These are phyloP conservation scores for Fusarium buharicum DNA, from an alignment of 2,329 filamentous ascomycete species.

Conservation along the genomic window DNA sequence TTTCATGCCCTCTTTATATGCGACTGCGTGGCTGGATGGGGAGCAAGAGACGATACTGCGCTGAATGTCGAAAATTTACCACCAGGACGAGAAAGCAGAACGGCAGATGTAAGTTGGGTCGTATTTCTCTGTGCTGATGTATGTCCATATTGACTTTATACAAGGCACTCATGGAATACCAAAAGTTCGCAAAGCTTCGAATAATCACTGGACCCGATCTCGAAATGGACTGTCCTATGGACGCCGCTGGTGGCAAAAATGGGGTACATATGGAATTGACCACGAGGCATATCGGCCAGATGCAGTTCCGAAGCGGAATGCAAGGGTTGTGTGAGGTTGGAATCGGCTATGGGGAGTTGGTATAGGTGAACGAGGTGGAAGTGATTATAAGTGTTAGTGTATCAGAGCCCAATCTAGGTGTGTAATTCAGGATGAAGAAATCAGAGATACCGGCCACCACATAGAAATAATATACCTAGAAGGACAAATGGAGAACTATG, in stretches of 20 bases:
- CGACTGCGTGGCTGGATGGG: constrained; percentile 22
- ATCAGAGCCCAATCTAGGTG: no score
- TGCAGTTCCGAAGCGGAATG: neutral
- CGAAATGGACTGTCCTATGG: constrained; percentile 6
- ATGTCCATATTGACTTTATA: neutral
- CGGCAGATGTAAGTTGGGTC: constrained; percentile 5
- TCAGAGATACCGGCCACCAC: no score
- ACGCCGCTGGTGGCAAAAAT: constrained; percentile 17
- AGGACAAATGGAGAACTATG: no score
- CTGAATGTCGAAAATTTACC: constrained; percentile 1
- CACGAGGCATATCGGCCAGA: constrained; percentile 1
- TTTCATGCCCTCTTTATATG: constrained; percentile 16
- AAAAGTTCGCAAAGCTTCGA: neutral
- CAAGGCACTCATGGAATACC: constrained; percentile 9
- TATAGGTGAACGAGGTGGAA: no score
- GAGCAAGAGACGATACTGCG: neutral
- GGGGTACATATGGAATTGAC: constrained; percentile 3
- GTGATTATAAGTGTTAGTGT: no score
- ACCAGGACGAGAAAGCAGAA: neutral
- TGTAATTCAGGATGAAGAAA: no score
- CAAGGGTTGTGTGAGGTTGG: constrained; percentile 8
- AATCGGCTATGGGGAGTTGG: no score
- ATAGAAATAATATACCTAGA: no score
- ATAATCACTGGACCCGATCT: constrained; percentile 6
- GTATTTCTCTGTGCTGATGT: accelerated